Evolutionary conservation across 257 asterid genomes (phyloP), one percentile per base, ranked within the genome.

Genomic region (Solanum virginianum): DNA sequence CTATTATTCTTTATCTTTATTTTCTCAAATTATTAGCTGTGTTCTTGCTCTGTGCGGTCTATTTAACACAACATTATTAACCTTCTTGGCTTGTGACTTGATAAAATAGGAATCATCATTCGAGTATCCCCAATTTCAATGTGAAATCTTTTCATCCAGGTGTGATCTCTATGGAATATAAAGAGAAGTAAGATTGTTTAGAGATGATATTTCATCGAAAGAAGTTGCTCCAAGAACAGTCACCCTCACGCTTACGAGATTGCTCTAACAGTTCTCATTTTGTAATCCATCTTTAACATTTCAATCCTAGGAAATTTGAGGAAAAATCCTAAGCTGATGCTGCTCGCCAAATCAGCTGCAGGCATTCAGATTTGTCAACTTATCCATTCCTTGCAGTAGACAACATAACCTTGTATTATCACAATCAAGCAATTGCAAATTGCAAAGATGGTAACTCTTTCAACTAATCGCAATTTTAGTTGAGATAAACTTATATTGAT

Each of bases 341-440:
- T 45, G 11, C 11, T 8, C 45, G 14, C 49, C 36, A 83, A 69
- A 18, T 0, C 0, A 32, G 36, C 63, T 41, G 8, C 22, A 3
- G 80, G 57, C n/a, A 87, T 85, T 82, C 36, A 88, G 9, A 60
- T 45, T 53, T 36, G 65, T 66, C 63, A 88, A 43, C 20, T 72
- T 85, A 32, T 79, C 85, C 43, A 85, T 68, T 20, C 90, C 86
- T 20, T 49, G n/a, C 4, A 81, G 88, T 26, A 83, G 66, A n/a
- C 22, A 12, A 11, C 14, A 3, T 32, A 88, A 80, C 17, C 18
- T 36, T 43, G 86, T 83, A 11, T 32, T 1, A 43, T 53, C 16
- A 47, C 85, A 85, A 60, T 79, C 82, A 0, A 88, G 87, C 45
- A 88, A 22, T 53, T 85, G 86, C 18, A 85, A 81, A 29, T 82